Evolutionary conservation across 1,284 basidiomycete species (phyloP).

Genomic region (Schizophyllum amplum): DNA sequence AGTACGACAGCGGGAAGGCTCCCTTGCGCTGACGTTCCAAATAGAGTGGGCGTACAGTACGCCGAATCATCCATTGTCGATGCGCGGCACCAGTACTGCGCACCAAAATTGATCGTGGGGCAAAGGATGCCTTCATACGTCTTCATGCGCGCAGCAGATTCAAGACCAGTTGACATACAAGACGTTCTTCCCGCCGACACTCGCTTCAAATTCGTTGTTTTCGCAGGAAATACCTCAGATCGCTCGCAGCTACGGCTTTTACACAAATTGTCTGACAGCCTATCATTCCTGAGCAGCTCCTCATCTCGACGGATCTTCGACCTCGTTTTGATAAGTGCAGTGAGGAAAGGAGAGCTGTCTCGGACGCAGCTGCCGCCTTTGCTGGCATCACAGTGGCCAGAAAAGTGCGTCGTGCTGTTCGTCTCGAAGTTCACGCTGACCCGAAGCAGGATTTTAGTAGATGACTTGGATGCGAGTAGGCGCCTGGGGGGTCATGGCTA

Average conservation of each 20-base stretch:
- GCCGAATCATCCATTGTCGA: conserved; percentile 43
- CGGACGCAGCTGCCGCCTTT: conserved; percentile 41
- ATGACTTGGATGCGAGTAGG: conserved; percentile 32
- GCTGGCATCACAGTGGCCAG: conserved; percentile 56
- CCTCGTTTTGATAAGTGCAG: conserved; percentile 41
- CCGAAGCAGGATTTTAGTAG: conserved; percentile 36
- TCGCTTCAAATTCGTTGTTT: conserved; percentile 69
- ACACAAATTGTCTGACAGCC: conserved; percentile 21
- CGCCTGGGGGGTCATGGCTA: conserved; percentile 40
- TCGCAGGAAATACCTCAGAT: conserved; percentile 42
- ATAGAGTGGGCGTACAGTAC: conserved; percentile 51
- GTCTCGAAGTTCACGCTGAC: background rate
- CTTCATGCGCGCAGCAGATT: conserved; percentile 58
- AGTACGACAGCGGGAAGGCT: background rate
- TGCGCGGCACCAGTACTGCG: conserved; percentile 33
- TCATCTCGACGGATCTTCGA: conserved; percentile 30
- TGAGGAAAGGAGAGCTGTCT: conserved; percentile 37
- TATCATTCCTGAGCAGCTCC: conserved; percentile 23
- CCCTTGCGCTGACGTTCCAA: background rate
- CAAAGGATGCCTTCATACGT: conserved; percentile 51
- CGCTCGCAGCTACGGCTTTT: conserved; percentile 27
- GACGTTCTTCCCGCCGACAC: conserved; percentile 60
- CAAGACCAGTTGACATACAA: conserved; percentile 57
- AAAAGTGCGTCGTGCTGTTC: conserved; percentile 34
- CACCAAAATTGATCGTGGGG: conserved; percentile 44